Base-by-base conservation (phyloP, 2,329 filamentous ascomycete species). In the Paecilomyces fulvus region DNA sequence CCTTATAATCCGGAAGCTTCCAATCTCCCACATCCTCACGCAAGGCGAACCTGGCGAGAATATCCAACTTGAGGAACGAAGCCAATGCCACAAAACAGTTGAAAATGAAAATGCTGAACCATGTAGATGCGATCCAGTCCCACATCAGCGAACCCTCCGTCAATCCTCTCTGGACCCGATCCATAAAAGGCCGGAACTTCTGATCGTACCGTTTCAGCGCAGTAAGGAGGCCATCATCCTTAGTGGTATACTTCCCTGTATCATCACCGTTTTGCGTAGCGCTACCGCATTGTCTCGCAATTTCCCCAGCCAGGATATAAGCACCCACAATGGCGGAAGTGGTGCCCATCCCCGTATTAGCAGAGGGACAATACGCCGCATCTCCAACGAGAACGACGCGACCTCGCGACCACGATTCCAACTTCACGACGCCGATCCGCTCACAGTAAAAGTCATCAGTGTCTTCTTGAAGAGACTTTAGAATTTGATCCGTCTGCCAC, bases 351-450 rank as follows among this genome's bases (percentile, higher is more conserved):
- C 82, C 83, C 0, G 76, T 79, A 3, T 78, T 58, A 0, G 77
- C 73, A 0, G 76, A 73, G 0, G 80, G 79, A 23, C 75, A 77
- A 61, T 77, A 79, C 0, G 69, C 81, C 1, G 83, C 79, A 59
- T 86, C 82, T 0, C 82, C 83, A 0, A 84, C 53, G 0, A 83
- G 68, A 1, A 73, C 76, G 2, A 83, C 73, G 0, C 80, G 76
- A 0, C 78, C 77, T 0, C 68, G 68, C 3, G 67, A 76, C 78
- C 75, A 82, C 3, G 59, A 60, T 0, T 73, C 63, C 54, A 79
- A 57, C 48, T 75, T 75, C 30, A 84, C 75, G 30, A 77, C 71
- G 0, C 70, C 73, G 49, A 80, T 64, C 3, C 72, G 66, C 54
- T 75, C 70, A 51, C 72, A 70, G 61, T 81, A 81, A 55, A 81